Evolutionary conservation across 495 filamentous ascomycete species (phyloP), one percentile per base, ranked within the genome.

Genomic region (Paragyromitra xinjiangensis): DNA sequence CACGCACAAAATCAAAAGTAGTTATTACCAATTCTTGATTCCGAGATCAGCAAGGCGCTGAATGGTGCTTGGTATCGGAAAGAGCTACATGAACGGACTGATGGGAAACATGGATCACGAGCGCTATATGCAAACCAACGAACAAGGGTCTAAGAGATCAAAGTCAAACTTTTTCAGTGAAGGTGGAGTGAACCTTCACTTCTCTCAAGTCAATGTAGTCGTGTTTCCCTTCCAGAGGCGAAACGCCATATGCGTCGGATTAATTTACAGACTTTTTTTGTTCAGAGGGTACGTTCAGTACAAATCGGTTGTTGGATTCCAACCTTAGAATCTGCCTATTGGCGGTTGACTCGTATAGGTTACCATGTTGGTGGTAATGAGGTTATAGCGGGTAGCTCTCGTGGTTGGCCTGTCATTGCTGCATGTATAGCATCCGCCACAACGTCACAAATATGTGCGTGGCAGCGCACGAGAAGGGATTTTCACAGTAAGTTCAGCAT

Each of bases 401-500:
- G 16, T 19, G n/a, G 48, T 51, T 19, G 14, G 16, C n/a, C 1
- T 26, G 26, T 56, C 2, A 5, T 61, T 63, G 7, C 39, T 12
- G 12, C 39, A 16, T 12, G 29, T 24, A 63, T 40, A 40, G 39
- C n/a, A n/a, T 61, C 37, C n/a, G 59, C 37, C 6, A 22, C 59
- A 63, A 42, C n/a, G 59, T 42, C 19, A 24, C 59, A 40, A 42
- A 63, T 24, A 63, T 63, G 59, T 63, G 59, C 59, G 59, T 44
- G 37, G 59, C 59, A 44, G 37, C 59, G 37, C 37, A 22, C 34
- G 37, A 62, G 58, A 62, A 62, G 37, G n/a, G 34, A 63, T 42
- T 42, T 39, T 44, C 39, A 37, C 14, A 9, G n/a, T 6, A 44
- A 22, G 37, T n/a, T 11, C 5, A 61, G 19, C 6, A 37, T 39